phyloP scores from a whole-genome alignment of 2,329 filamentous ascomycete genomes.

The Fusarium brevicatenulatum region DNA sequence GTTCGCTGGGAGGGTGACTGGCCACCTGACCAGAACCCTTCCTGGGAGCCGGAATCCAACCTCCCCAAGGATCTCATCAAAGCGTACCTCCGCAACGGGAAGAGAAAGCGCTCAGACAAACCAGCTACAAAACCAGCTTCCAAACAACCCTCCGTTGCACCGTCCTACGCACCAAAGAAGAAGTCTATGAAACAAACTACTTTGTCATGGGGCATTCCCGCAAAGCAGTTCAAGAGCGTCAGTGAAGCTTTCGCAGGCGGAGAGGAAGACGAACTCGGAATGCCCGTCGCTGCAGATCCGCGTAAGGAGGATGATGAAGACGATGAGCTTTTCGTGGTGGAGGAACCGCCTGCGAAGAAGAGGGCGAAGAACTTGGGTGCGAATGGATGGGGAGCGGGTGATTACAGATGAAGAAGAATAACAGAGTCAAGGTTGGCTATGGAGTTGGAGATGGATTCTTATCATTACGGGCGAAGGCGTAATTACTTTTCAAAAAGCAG shows the following conservation, averaged over 20 bases:
- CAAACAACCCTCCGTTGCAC: slow-evolving; percentile 21
- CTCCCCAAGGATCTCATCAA: slow-evolving; percentile 55
- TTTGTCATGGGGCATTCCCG: slow-evolving; percentile 34
- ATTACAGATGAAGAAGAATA: slow-evolving; percentile 1
- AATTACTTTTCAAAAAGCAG: background rate
- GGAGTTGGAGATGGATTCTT: background rate
- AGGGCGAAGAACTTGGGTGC: background rate
- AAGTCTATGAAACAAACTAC: slow-evolving; percentile 41
- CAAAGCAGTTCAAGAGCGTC: slow-evolving; percentile 43
- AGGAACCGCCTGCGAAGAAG: slow-evolving; percentile 37
- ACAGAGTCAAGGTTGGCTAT: background rate
- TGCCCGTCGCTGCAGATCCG: background rate
- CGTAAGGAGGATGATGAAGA: slow-evolving; percentile 7
- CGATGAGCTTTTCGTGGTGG: slow-evolving; percentile 47
- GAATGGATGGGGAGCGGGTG: background rate
- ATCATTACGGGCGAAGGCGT: slow-evolving; percentile 2
- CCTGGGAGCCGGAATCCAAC: slow-evolving; percentile 67
- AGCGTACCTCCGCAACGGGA: slow-evolving; percentile 51
- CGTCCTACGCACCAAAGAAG: slow-evolving; percentile 16
- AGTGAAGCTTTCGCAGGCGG: slow-evolving; percentile 46
- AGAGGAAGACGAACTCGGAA: slow-evolving; percentile 4
- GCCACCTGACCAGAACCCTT: slow-evolving; percentile 65
- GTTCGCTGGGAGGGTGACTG: slow-evolving; percentile 68
- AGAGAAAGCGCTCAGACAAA: slow-evolving; percentile 16
- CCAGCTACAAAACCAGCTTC: slow-evolving; percentile 16